Evolutionary conservation across 768 basidiomycete genomes (phyloP).

Genomic region (Amanita molliuscula): DNA sequence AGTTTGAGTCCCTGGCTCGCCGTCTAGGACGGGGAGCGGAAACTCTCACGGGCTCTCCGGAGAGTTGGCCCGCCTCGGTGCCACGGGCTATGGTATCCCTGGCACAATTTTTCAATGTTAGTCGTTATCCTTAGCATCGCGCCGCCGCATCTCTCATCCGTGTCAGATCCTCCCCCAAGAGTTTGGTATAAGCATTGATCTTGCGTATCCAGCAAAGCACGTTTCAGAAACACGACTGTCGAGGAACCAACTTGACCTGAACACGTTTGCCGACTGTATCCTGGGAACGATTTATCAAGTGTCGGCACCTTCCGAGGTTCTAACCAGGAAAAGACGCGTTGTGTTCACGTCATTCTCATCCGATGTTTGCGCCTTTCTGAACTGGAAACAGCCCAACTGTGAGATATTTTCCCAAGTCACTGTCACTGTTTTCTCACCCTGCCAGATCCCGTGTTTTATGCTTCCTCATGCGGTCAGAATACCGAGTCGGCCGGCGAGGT

Average conservation of each 20-base stretch:
- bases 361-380: slow-evolving; percentile 80
- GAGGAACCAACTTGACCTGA: slow-evolving; percentile 42
- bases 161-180: slow-evolving; percentile 44
- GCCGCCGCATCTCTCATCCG: slow-evolving; percentile 3
- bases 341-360: slow-evolving; percentile 92
- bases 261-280: slow-evolving; percentile 76
- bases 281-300: slow-evolving; percentile 75
- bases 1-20: slow-evolving; percentile 63
- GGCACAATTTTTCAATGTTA: slow-evolving; percentile 64
- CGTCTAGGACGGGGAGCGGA: slow-evolving; percentile 36
- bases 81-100: slow-evolving; percentile 60
- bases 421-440: slow-evolving; percentile 4
- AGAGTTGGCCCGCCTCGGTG: slow-evolving; percentile 37
- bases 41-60: slow-evolving; percentile 14
- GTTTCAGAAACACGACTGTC: slow-evolving; percentile 13
- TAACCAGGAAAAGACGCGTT: slow-evolving; percentile 58
- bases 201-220: slow-evolving; percentile 62
- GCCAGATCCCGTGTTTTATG: slow-evolving; percentile 91
- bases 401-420: slow-evolving; percentile 18
- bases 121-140: slow-evolving; percentile 12
- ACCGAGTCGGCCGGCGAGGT: slow-evolving; percentile 28
- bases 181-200: slow-evolving; percentile 73
- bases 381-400: slow-evolving; percentile 99
- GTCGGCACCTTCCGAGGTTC: slow-evolving; percentile 38
- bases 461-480: slow-evolving; percentile 69